Conservation (phyloP, 768 basidiomycete species). For the Mycena crocata region DNA sequence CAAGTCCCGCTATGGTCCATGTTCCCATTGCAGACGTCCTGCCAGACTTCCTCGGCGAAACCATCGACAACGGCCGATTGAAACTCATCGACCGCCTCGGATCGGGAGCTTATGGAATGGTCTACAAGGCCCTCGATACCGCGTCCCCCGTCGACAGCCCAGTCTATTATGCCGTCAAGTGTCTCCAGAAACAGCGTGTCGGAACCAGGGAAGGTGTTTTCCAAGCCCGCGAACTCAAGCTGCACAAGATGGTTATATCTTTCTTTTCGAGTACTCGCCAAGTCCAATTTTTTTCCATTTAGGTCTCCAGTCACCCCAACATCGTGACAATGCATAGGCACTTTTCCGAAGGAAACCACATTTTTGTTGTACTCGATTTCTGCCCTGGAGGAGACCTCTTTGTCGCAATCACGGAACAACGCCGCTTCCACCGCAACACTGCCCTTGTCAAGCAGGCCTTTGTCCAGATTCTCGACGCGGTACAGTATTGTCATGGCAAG, state of each 20-base stretch:
- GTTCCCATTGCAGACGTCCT: slow-evolving; percentile 50
- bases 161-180: slow-evolving; percentile 78
- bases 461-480: slow-evolving; percentile 83
- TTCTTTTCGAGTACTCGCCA: neutral
- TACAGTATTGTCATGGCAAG: slow-evolving; percentile 78
- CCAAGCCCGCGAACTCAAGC: slow-evolving; percentile 77
- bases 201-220: slow-evolving; percentile 66
- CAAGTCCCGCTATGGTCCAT: slow-evolving; percentile 55
- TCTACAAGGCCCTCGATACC: slow-evolving; percentile 77
- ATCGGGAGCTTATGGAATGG: slow-evolving; percentile 80
- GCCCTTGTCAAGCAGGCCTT: slow-evolving; percentile 74
- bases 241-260: slow-evolving; percentile 57
- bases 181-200: slow-evolving; percentile 68
- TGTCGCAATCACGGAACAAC: slow-evolving; percentile 69
- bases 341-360: slow-evolving; percentile 67
- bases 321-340: slow-evolving; percentile 77
- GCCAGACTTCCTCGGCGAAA: slow-evolving; percentile 62
- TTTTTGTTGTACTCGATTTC: slow-evolving; percentile 77
- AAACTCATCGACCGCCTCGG: slow-evolving; percentile 73
- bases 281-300: neutral
- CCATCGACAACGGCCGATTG: slow-evolving; percentile 59
- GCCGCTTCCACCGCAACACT: slow-evolving; percentile 67
- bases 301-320: slow-evolving; percentile 60
- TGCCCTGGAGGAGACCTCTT: slow-evolving; percentile 77
- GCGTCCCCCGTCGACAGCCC: slow-evolving; percentile 50